Base-by-base conservation (phyloP, 371 early-diverging fungal genomes). In the Catenaria anguillulae region DNA sequence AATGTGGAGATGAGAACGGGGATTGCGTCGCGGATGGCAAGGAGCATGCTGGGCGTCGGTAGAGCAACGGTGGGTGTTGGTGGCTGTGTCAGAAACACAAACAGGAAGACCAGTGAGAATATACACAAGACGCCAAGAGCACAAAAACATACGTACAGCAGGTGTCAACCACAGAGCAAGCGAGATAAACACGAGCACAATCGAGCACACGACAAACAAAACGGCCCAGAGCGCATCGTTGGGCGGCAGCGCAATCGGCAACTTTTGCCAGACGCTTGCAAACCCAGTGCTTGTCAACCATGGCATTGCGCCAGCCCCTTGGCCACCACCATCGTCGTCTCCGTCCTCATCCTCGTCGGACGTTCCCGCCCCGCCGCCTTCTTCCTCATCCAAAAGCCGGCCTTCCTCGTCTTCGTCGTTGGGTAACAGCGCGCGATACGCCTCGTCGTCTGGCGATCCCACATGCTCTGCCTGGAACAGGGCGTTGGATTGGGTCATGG, bases 1-100 rank as follows among this genome's bases (percentile, higher is more conserved):
- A 58, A 58, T 10, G 31, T 31, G 52, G 52, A 29, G 52, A 50
- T 19, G 52, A 50, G 52, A 2, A 50, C 52, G 52, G 52, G 52
- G 8, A 50, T 26, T 10, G 52, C 52, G 52, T 50, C 52, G 29
- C 29, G 29, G 52, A 50, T 50, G 5, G 52, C 52, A 13, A 50
- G 52, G 6, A 50, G 52, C 0, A 50, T 26, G 2, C 29, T 19
- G 15, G 52, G 19, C 29, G 8, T 15, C 2, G 31, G 29, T 8
- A 29, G 29, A 31, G 26, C 52, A 31, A 19, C 23, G 52, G 31
- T 10, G 4, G 52, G 52, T 15, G 15, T 29, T 2, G 52, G 13
- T 31, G 52, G 52, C 52, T 50, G 48, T 4, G 12, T 26, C n/a
- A n/a, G n/a, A n/a, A n/a, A n/a, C n/a, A 46, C n/a, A 2, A 10